phyloP scores from a whole-genome alignment of 2,329 filamentous ascomycete genomes.

The Cladosporium sp. region DNA sequence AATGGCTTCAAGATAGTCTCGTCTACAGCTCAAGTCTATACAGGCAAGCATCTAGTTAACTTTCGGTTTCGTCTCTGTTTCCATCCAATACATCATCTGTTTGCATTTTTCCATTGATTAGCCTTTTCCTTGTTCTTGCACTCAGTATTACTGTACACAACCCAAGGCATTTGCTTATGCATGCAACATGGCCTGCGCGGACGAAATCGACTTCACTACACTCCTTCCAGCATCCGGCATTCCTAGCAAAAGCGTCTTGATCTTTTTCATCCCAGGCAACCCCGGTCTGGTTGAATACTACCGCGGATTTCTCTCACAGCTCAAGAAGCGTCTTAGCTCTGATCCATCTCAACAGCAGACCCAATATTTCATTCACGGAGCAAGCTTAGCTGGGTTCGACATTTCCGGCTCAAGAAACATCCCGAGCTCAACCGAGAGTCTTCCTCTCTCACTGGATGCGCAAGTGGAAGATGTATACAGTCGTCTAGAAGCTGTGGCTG shows the following conservation, averaged over 20 bases:
- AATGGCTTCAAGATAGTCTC: too few relatives aligned
- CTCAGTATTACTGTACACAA: too few relatives aligned
- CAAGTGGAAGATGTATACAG: constrained; percentile 8
- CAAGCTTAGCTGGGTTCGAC: constrained; percentile 43
- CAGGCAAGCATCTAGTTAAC: too few relatives aligned
- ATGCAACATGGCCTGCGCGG: not conserved
- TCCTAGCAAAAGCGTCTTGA: constrained; percentile 36
- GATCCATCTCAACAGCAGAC: constrained; percentile 13
- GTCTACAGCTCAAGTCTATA: too few relatives aligned
- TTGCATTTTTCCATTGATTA: too few relatives aligned
- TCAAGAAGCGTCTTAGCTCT: constrained; percentile 37
- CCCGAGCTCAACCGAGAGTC: constrained; percentile 2
- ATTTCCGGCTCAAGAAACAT: constrained; percentile 19
- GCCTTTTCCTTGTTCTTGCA: too few relatives aligned
- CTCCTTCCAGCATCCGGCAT: not conserved
- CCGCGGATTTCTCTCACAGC: constrained; percentile 57
- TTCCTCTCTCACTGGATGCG: constrained; percentile 3
- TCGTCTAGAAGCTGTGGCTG: not conserved
- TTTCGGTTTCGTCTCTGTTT: too few relatives aligned
- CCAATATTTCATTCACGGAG: constrained; percentile 44
- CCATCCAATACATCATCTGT: too few relatives aligned
- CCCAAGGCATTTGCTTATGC: too few relatives aligned
- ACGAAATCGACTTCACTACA: not conserved
- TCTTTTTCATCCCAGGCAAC: constrained; percentile 74
- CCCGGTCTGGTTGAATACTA: constrained; percentile 75